Percentiles rank a stretch among this genome's conserved stretches.
phyloP scores from a whole-genome alignment of 176 grass and related monocot genomes.

The Musa schizocarpa region DNA sequence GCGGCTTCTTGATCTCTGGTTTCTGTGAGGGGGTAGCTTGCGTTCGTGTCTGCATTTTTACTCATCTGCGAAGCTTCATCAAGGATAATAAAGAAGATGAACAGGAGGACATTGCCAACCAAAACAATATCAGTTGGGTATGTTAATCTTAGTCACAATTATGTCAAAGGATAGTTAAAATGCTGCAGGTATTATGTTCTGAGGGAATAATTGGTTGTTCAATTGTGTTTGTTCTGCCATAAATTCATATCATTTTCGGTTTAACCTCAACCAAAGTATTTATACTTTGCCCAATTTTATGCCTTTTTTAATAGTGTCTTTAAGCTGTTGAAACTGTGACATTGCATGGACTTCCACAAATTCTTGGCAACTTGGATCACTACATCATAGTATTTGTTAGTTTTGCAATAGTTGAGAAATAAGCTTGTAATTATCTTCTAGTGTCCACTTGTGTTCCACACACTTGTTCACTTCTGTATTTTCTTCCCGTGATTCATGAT shows the following conservation, averaged over 20 bases:
- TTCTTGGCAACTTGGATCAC: not conserved
- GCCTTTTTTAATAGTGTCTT: not conserved
- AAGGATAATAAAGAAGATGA: not conserved
- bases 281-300: not conserved
- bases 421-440: not conserved
- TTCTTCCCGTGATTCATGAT: too few relatives aligned
- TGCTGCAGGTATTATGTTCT: not conserved
- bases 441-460: not conserved
- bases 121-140: not conserved
- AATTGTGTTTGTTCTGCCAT: not conserved
- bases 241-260: not conserved
- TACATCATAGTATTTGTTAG: not conserved
- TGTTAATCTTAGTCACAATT: not conserved
- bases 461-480: too few relatives aligned
- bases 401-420: not conserved
- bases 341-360: not conserved
- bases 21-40: too few relatives aligned
- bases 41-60: not conserved
- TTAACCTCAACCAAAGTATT: not conserved
- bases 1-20: not conserved
- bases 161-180: constrained; percentile 1
- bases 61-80: not conserved
- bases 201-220: not conserved
- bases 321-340: not conserved
- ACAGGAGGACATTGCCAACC: not conserved